phyloP scores from a whole-genome alignment of 2,329 filamentous ascomycete genomes.

The Basipetospora chlamydospora region DNA sequence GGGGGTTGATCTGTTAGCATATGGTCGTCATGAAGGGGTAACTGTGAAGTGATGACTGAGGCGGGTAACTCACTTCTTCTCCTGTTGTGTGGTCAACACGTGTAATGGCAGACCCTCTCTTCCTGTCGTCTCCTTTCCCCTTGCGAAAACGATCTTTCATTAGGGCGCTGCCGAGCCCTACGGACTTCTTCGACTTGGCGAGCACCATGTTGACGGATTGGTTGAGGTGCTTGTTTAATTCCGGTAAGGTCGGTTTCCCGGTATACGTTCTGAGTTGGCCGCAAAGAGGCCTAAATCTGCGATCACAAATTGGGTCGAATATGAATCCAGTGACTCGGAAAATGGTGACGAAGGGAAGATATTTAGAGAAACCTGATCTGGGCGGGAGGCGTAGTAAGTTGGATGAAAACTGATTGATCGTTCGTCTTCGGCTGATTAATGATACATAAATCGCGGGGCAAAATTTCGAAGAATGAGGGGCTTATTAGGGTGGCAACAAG shows the following conservation, averaged over 20 bases:
- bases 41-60: background rate
- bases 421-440: constrained; percentile 3
- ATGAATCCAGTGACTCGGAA: background rate
- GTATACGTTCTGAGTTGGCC: too few relatives aligned
- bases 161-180: constrained; percentile 89
- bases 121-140: constrained; percentile 72
- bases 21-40: background rate
- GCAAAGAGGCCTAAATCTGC: too few relatives aligned
- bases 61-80: constrained; percentile 40
- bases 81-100: constrained; percentile 68
- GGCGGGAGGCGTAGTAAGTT: background rate
- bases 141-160: constrained; percentile 99
- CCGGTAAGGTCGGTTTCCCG: too few relatives aligned
- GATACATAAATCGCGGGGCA: constrained; percentile 4
- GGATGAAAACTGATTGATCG: background rate
- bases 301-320: too few relatives aligned
- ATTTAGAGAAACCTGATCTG: too few relatives aligned
- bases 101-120: constrained; percentile 44
- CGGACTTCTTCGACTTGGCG: constrained; percentile 87
- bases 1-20: constrained; percentile 10
- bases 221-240: too few relatives aligned
- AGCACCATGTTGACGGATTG: constrained; percentile 32
- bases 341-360: too few relatives aligned
- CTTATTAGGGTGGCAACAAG: too few relatives aligned
- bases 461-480: background rate